Conservation (phyloP, 768 basidiomycete genomes). For the Podaxis mareebaensis region DNA sequence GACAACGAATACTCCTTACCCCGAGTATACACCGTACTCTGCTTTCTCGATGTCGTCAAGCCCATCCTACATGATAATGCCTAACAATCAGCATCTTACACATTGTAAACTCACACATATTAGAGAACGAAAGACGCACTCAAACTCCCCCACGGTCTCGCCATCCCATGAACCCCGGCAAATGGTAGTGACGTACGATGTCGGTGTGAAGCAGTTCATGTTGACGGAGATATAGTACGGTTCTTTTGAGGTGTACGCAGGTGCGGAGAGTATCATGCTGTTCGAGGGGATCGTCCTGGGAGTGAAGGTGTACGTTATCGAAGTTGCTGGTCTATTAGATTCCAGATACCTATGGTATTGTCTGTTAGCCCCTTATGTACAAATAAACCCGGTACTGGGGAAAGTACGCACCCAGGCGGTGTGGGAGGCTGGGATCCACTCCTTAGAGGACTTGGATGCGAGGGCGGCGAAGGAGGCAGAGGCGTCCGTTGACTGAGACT, state of each 20-base stretch:
- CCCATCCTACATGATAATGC: conserved; percentile 8
- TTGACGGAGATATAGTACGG: conserved; percentile 47
- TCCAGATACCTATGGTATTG: conserved; percentile 25
- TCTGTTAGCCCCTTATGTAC: neutral
- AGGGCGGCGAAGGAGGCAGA: conserved; percentile 28
- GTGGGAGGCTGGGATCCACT: conserved; percentile 20
- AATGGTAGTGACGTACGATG: conserved; percentile 47
- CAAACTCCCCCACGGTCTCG: conserved; percentile 49
- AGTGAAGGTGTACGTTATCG: conserved; percentile 41
- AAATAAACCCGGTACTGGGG: neutral
- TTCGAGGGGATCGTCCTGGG: conserved; percentile 36
- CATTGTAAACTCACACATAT: no score
- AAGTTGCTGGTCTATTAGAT: conserved; percentile 27
- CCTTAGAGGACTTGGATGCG: conserved; percentile 20
- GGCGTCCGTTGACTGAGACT: conserved; percentile 24
- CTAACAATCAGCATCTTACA: neutral
- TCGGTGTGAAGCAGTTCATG: conserved; percentile 51
- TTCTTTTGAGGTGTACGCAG: conserved; percentile 28
- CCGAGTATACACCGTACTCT: conserved; percentile 11
- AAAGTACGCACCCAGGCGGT: conserved; percentile 28
- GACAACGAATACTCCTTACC: conserved; percentile 12
- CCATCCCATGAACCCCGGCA: conserved; percentile 40
- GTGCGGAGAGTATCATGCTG: conserved; percentile 39
- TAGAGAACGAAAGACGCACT: conserved; percentile 28
- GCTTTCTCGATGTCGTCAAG: conserved; percentile 12